phyloP scores from a whole-genome alignment of 768 basidiomycete species.

The Dendrothele bispora region DNA sequence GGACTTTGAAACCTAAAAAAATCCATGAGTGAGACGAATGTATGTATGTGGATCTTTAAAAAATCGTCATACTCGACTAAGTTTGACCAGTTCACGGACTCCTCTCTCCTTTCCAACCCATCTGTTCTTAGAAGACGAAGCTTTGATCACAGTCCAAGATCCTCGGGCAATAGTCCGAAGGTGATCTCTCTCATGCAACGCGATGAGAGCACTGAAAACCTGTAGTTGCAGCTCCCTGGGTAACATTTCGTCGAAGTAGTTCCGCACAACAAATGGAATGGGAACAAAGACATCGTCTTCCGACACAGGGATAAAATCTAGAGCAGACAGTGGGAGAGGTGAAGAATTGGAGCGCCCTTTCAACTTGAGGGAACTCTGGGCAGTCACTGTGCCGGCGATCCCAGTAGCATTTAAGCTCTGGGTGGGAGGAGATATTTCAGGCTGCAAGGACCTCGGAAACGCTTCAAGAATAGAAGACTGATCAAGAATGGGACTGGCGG shows the following conservation, averaged over 20 bases:
- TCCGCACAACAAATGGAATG: conserved; percentile 45
- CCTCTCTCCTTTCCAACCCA: conserved; percentile 81
- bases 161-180: conserved; percentile 39
- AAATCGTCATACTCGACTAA: conserved; percentile 66
- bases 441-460: not conserved
- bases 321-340: conserved; percentile 58
- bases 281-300: conserved; percentile 52
- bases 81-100: conserved; percentile 71
- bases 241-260: conserved; percentile 68
- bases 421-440: conserved; percentile 2
- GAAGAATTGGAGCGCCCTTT: conserved; percentile 67
- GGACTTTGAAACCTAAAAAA: conserved; percentile 64
- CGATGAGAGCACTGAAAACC: conserved; percentile 55
- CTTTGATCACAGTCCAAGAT: conserved; percentile 62
- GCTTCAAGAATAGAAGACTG: conserved; percentile 13
- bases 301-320: conserved; percentile 58
- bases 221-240: conserved; percentile 71
- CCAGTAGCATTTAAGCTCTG: no score
- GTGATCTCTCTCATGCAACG: conserved; percentile 61
- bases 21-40: conserved; percentile 4
- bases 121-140: conserved; percentile 57
- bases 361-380: conserved; percentile 28
- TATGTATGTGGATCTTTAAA: not conserved
- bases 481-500: not conserved
- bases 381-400: not conserved